Evolutionary conservation across 495 filamentous ascomycete species (phyloP).

Genomic region (Polyplosphaeria fusca): DNA sequence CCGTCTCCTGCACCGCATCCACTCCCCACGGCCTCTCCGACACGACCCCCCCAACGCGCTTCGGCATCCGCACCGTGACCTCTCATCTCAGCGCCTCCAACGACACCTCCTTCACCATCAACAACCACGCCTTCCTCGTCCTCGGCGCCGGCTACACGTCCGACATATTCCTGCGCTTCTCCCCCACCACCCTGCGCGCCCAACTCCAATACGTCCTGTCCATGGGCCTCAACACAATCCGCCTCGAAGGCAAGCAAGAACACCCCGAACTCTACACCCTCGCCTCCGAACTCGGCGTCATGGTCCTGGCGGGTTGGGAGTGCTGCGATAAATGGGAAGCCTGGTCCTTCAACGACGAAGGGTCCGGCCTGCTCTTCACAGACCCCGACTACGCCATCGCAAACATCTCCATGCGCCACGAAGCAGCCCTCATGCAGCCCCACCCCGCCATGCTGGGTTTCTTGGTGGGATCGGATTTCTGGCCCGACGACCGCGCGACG

Average conservation of each 20-base stretch:
- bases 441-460: conserved; percentile 56
- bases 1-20: conserved; percentile 44
- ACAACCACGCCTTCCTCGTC: conserved; percentile 57
- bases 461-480: conserved; percentile 61
- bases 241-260: conserved; percentile 64
- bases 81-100: conserved; percentile 51
- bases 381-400: conserved; percentile 55
- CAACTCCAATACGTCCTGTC: conserved; percentile 54
- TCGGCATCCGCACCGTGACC: conserved; percentile 57
- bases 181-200: conserved; percentile 42
- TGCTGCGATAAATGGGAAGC: conserved; percentile 70
- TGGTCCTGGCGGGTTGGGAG: conserved; percentile 65
- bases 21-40: conserved; percentile 48
- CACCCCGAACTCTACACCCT: conserved; percentile 58
- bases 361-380: conserved; percentile 49
- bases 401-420: conserved; percentile 55
- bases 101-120: conserved; percentile 56
- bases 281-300: conserved; percentile 57
- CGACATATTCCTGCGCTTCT: conserved; percentile 61
- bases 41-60: conserved; percentile 36
- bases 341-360: conserved; percentile 60
- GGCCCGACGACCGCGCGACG: conserved; percentile 57
- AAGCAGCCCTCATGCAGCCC: conserved; percentile 43
- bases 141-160: conserved; percentile 59
- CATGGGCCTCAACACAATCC: conserved; percentile 60